phyloP scores from a whole-genome alignment of 1,284 basidiomycete genomes.

The Apiotrichum brassicae region DNA sequence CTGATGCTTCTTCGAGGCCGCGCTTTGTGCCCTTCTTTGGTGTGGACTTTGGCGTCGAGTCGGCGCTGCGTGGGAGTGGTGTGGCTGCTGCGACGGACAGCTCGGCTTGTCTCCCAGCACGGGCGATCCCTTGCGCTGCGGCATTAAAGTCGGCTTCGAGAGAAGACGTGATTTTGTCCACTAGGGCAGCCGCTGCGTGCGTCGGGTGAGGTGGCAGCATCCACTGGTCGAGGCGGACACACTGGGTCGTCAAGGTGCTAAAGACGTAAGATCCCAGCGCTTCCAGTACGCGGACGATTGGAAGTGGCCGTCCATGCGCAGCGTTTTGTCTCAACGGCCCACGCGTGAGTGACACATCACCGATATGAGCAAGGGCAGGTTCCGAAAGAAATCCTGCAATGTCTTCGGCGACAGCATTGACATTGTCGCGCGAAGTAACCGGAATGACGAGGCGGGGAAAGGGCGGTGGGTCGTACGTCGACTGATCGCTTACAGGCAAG shows the following conservation, averaged over 20 bases:
- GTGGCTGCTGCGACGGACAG: neutral
- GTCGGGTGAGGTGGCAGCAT: conserved; percentile 1
- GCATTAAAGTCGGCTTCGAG: neutral
- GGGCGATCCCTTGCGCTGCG: neutral
- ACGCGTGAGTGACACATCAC: conserved; percentile 7
- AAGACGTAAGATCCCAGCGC: conserved; percentile 21
- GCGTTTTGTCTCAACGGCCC: conserved; percentile 22
- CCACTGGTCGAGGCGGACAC: conserved; percentile 14
- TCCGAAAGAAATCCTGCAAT: conserved; percentile 9
- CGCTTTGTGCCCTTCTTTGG: conserved; percentile 12
- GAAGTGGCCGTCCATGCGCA: conserved; percentile 14
- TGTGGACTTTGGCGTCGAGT: neutral
- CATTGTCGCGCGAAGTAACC: neutral
- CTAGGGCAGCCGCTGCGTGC: neutral
- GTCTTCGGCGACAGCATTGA: neutral
- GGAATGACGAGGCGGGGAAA: conserved; percentile 8
- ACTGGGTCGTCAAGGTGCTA: conserved; percentile 2
- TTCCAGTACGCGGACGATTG: conserved; percentile 19
- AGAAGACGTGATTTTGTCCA: neutral
- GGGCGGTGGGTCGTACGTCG: conserved; percentile 10
- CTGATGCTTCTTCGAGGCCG: neutral
- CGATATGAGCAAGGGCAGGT: conserved; percentile 2
- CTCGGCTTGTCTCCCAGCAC: neutral
- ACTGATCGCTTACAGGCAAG: neutral
- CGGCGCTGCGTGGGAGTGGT: neutral